A percentile compares a stretch with the other conserved stretches of the same genome.
Evolutionary conservation across 1,284 basidiomycete species (phyloP).

Genomic region (Anthracocystis setariae): DNA sequence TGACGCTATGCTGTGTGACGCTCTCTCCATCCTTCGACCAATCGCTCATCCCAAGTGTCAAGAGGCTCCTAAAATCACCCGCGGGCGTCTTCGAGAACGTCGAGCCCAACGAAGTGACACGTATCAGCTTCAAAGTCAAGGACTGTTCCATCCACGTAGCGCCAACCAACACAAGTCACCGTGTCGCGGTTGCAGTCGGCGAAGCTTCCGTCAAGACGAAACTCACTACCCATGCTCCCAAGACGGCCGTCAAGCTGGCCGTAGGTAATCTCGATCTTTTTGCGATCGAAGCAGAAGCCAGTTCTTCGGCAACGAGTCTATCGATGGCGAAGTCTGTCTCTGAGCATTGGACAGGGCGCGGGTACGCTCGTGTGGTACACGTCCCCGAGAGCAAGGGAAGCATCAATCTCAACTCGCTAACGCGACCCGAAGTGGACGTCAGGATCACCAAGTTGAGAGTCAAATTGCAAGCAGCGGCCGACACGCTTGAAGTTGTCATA

Average conservation of each 20-base stretch:
- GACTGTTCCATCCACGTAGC: constrained; percentile 39
- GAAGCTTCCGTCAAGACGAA: constrained; percentile 49
- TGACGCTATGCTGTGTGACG: constrained; percentile 77
- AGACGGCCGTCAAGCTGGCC: constrained; percentile 44
- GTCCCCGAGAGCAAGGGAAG: constrained; percentile 59
- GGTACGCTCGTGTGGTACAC: constrained; percentile 64
- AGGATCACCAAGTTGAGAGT: constrained; percentile 37
- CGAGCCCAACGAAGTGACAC: constrained; percentile 86
- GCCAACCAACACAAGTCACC: constrained; percentile 21
- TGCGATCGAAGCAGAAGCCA: constrained; percentile 18
- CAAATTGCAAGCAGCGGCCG: constrained; percentile 51
- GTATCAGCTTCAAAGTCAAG: constrained; percentile 69
- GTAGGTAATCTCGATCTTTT: constrained; percentile 36
- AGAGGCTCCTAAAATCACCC: constrained; percentile 80
- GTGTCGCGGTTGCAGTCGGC: constrained; percentile 44
- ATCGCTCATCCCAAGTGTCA: constrained; percentile 76
- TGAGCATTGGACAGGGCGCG: constrained; percentile 39
- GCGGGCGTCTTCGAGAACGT: constrained; percentile 93
- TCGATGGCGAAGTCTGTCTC: constrained; percentile 7
- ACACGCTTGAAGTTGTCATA: constrained; percentile 41
- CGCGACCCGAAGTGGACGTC: constrained; percentile 58
- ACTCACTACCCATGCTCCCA: constrained; percentile 51
- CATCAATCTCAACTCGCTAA: constrained; percentile 46
- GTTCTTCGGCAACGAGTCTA: background rate
- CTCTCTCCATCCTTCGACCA: constrained; percentile 76